These are phyloP conservation scores for Ceratopteris richardii DNA, from an alignment of 75 land plant species.

Conservation along the genomic window DNA sequence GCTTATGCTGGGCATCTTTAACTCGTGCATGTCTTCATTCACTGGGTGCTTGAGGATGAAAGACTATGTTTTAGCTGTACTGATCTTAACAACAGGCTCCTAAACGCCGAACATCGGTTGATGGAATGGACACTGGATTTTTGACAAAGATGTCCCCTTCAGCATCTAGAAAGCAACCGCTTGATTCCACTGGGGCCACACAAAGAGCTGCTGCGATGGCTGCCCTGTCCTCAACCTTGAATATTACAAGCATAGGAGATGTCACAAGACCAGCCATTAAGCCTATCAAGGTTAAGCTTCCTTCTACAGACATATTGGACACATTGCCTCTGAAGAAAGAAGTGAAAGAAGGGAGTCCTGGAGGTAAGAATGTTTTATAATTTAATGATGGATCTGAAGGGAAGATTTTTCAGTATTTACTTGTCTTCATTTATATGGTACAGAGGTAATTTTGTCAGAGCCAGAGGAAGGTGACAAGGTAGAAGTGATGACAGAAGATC, in stretches of 20 bases:
- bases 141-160: not conserved
- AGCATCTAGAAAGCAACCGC: conserved; percentile 30
- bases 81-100: conserved; percentile 8
- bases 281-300: conserved; percentile 2
- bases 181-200: conserved; percentile 45
- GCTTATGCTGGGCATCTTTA: too few relatives aligned
- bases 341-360: not conserved
- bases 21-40: too few relatives aligned
- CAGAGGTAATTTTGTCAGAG: too few relatives aligned
- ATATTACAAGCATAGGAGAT: conserved; percentile 37
- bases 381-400: too few relatives aligned
- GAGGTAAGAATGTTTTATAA: conserved; percentile 6
- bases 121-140: conserved; percentile 4
- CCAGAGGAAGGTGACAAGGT: too few relatives aligned
- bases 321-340: not conserved
- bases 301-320: not conserved
- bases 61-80: too few relatives aligned
- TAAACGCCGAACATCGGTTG: conserved; percentile 9
- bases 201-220: conserved; percentile 88
- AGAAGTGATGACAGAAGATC: conserved; percentile 9
- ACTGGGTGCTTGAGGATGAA: too few relatives aligned
- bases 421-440: too few relatives aligned
- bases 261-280: conserved; percentile 33
- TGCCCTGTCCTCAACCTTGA: conserved; percentile 64
- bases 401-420: too few relatives aligned